Evolutionary conservation across 2,329 filamentous ascomycete genomes (phyloP).

Genomic region (Verticillium klebahnii): DNA sequence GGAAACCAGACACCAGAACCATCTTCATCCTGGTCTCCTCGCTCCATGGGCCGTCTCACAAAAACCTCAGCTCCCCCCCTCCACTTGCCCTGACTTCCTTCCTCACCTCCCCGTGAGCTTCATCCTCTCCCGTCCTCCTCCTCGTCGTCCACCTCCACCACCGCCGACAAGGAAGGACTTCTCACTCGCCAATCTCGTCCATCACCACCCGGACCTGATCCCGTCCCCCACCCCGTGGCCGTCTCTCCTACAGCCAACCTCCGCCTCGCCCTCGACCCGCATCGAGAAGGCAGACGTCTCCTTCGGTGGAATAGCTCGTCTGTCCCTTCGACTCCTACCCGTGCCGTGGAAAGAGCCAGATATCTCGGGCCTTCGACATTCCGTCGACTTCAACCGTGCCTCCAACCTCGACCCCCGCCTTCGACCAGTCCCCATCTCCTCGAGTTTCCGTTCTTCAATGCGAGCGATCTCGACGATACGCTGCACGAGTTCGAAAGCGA

Average conservation of each 20-base stretch:
- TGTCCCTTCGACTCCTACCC: background rate
- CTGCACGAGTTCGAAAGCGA: background rate
- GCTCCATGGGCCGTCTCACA: slow-evolving; percentile 2
- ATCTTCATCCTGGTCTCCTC: slow-evolving; percentile 4
- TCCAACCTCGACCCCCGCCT: background rate
- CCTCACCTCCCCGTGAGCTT: slow-evolving; percentile 1
- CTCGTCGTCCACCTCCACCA: background rate
- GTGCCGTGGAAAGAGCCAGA: background rate
- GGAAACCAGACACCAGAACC: background rate
- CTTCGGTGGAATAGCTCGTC: background rate
- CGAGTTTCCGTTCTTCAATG: background rate
- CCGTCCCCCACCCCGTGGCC: background rate
- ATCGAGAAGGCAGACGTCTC: background rate
- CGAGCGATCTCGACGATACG: background rate
- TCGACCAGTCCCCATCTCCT: background rate
- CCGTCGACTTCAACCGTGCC: background rate
- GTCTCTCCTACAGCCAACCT: slow-evolving; percentile 1
- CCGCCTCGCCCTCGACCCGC: background rate
- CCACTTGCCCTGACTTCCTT: background rate
- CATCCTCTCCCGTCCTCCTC: background rate
- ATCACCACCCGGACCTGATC: background rate
- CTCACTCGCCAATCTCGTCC: background rate
- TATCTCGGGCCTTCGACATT: background rate
- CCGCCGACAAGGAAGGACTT: background rate
- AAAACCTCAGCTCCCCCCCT: slow-evolving; percentile 3